Conservation (phyloP, 73 alveolate species). For the Tetrahymena malaccensis region DNA sequence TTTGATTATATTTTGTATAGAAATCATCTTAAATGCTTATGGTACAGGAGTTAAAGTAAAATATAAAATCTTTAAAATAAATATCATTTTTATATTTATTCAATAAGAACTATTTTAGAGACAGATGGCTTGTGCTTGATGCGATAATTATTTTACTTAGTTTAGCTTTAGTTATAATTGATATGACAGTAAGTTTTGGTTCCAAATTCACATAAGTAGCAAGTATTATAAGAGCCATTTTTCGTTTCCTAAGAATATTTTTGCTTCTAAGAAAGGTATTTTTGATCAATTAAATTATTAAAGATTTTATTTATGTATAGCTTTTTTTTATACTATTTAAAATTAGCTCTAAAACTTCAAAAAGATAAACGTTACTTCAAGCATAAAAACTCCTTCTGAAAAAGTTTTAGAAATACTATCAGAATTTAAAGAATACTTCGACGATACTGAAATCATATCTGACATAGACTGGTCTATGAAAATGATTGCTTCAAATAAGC, state of each 20-base stretch:
- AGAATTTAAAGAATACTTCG: neutral
- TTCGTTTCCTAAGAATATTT: neutral
- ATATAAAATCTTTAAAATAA: neutral
- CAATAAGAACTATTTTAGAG: neutral
- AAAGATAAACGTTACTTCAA: neutral
- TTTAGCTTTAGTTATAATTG: neutral
- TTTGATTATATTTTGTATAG: neutral
- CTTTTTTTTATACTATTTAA: neutral
- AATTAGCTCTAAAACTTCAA: neutral
- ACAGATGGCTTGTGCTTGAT: neutral
- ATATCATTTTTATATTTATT: neutral
- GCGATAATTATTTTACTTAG: neutral
- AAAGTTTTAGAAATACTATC: neutral
- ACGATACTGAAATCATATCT: neutral
- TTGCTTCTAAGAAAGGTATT: neutral
- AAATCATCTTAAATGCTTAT: neutral
- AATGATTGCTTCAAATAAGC: neutral
- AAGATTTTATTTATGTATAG: neutral
- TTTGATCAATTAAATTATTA: neutral
- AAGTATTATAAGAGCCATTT: neutral
- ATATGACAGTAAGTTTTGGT: neutral
- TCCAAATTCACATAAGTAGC: neutral
- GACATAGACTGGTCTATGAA: neutral
- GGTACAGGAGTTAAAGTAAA: neutral
- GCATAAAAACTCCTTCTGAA: neutral